These are phyloP conservation scores for Phylloporus rhodoxanthus DNA, from an alignment of 768 basidiomycete genomes.

Conservation along the genomic window DNA sequence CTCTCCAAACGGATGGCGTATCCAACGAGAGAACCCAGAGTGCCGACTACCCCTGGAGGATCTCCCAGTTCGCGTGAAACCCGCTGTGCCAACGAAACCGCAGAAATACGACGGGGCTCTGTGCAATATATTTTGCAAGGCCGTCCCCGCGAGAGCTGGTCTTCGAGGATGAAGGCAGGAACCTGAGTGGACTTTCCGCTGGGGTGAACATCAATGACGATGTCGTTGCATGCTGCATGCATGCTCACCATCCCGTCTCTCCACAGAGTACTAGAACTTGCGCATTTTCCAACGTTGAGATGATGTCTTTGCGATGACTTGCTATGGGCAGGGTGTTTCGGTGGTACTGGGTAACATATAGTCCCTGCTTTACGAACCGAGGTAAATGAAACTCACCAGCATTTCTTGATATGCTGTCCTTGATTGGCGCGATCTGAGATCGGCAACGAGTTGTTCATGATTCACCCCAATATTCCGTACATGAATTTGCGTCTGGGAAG, in stretches of 20 bases:
- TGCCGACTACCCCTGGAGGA: slow-evolving; percentile 68
- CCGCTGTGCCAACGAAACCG: slow-evolving; percentile 89
- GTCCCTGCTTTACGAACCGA: background rate
- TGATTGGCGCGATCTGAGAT: slow-evolving; percentile 56
- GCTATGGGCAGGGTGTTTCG: slow-evolving; percentile 85
- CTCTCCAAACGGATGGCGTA: slow-evolving; percentile 94
- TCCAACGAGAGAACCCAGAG: slow-evolving; percentile 74
- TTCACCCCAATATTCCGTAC: slow-evolving; percentile 14
- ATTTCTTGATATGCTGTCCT: slow-evolving; percentile 77
- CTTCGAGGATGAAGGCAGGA: slow-evolving; percentile 89
- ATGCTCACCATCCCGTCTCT: slow-evolving; percentile 65
- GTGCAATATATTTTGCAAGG: slow-evolving; percentile 92
- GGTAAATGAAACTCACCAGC: slow-evolving; percentile 52
- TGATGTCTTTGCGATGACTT: slow-evolving; percentile 66
- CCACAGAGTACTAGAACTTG: slow-evolving; percentile 87
- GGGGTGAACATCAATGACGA: slow-evolving; percentile 6
- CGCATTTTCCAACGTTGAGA: slow-evolving; percentile 59
- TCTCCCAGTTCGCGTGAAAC: slow-evolving; percentile 94
- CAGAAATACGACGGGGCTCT: slow-evolving; percentile 92
- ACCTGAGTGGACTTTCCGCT: slow-evolving; percentile 98
- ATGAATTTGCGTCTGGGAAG: slow-evolving; percentile 2
- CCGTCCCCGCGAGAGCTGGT: slow-evolving; percentile 72
- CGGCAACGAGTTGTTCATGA: slow-evolving; percentile 49
- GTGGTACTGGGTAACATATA: slow-evolving; percentile 43
- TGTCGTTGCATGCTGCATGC: slow-evolving; percentile 35